Conservation (phyloP, 2,329 filamentous ascomycete species). For the Fonsecaea multimorphosa region DNA sequence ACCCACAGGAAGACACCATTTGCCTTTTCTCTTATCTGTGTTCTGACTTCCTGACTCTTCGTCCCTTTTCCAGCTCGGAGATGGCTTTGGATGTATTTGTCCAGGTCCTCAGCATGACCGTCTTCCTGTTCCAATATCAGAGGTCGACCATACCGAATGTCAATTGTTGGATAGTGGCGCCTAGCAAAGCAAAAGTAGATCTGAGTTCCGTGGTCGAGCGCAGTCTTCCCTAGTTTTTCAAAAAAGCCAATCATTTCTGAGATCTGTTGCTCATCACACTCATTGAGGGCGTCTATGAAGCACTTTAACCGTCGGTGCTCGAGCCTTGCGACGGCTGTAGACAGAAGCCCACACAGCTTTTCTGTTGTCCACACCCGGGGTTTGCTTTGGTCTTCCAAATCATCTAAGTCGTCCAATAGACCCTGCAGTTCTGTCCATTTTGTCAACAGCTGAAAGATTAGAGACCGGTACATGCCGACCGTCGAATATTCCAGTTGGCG, state of each 20-base stretch:
- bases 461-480: conserved; percentile 58
- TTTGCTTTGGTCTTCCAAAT: conserved; percentile 24
- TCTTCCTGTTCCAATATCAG: conserved; percentile 46
- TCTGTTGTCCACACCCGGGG: conserved; percentile 37
- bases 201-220: conserved; percentile 17
- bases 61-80: conserved; percentile 41
- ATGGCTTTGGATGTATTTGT: conserved; percentile 44
- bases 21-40: conserved; percentile 47
- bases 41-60: conserved; percentile 39
- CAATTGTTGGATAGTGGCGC: conserved; percentile 53
- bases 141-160: conserved; percentile 42
- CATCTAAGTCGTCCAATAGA: conserved; percentile 37
- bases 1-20: conserved; percentile 57
- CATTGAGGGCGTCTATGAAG: conserved; percentile 56
- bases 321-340: conserved; percentile 40
- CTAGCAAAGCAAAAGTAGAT: conserved; percentile 51
- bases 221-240: conserved; percentile 42
- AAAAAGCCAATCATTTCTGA: conserved; percentile 48
- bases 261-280: conserved; percentile 50
- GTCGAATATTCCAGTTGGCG: conserved; percentile 54
- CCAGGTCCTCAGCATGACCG: conserved; percentile 44
- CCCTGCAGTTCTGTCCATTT: conserved; percentile 45
- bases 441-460: conserved; percentile 56
- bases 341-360: conserved; percentile 42
- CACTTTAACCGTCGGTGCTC: conserved; percentile 41